Evolutionary conservation across 768 basidiomycete species (phyloP).

Genomic region (Termitomyces sp.): DNA sequence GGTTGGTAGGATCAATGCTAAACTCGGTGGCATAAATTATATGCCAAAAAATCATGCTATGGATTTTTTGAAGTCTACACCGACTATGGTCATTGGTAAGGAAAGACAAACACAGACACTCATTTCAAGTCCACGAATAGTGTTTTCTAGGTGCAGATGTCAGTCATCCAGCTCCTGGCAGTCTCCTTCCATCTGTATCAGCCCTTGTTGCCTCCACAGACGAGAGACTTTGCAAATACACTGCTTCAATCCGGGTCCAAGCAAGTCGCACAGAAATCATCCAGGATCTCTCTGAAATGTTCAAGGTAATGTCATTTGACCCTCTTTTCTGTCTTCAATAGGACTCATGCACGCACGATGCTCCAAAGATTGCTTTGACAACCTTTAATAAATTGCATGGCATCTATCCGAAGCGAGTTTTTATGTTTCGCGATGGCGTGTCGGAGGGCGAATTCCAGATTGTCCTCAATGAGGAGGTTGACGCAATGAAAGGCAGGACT

Average conservation of each 20-base stretch:
- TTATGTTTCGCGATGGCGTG: conserved; percentile 27
- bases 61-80: conserved; percentile 22
- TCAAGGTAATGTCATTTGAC: conserved; percentile 24
- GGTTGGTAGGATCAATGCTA: conserved; percentile 52
- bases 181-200: conserved; percentile 22
- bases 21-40: conserved; percentile 61
- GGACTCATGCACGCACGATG: not conserved
- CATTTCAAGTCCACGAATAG: not conserved
- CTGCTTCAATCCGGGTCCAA: conserved; percentile 44
- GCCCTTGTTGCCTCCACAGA: conserved; percentile 53
- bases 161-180: conserved; percentile 17
- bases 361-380: conserved; percentile 9
- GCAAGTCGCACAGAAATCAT: conserved; percentile 3
- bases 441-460: conserved; percentile 27
- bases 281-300: conserved; percentile 49
- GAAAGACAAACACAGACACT: not conserved
- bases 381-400: conserved; percentile 7
- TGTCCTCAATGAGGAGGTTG: conserved; percentile 17
- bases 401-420: conserved; percentile 13
- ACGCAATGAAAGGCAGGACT: conserved; percentile 13
- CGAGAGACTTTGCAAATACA: conserved; percentile 43
- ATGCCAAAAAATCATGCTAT: conserved; percentile 41
- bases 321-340: not conserved
- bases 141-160: conserved; percentile 24
- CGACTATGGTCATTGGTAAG: conserved; percentile 56